phyloP scores from a whole-genome alignment of 2,329 filamentous ascomycete genomes.

The Aspergillus transmontanensis region DNA sequence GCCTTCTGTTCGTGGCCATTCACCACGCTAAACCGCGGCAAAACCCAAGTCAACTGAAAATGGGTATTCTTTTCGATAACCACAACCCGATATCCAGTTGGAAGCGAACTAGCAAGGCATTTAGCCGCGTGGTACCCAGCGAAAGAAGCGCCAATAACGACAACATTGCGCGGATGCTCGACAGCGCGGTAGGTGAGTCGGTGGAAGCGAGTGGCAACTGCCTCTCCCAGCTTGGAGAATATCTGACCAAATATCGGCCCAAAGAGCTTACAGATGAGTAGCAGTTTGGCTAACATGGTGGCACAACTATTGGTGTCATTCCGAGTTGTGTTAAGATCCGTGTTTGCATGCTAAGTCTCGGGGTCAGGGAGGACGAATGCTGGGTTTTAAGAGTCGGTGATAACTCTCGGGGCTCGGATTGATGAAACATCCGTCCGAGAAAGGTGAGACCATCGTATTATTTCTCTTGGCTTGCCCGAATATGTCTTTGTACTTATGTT shows the following conservation, averaged over 20 bases:
- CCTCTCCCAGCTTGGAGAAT: background rate
- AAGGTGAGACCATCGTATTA: background rate
- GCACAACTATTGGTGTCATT: background rate
- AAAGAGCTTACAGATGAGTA: background rate
- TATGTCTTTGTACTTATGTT: background rate
- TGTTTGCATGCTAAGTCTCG: background rate
- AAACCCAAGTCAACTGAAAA: constrained; percentile 63
- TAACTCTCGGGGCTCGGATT: background rate
- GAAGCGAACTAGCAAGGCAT: constrained; percentile 53
- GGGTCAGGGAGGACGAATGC: background rate
- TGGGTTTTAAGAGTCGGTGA: background rate
- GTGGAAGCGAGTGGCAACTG: constrained; percentile 12
- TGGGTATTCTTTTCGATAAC: constrained; percentile 63
- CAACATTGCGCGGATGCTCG: constrained; percentile 47
- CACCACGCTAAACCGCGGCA: constrained; percentile 62
- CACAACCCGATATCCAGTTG: constrained; percentile 55
- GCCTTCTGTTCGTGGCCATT: constrained; percentile 60
- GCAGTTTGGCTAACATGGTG: background rate
- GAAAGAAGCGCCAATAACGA: constrained; percentile 62
- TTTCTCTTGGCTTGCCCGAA: background rate
- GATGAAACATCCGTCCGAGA: background rate
- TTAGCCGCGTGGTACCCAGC: constrained; percentile 55
- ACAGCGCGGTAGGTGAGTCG: constrained; percentile 17
- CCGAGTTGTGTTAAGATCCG: background rate
- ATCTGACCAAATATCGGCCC: constrained; percentile 1